Evolutionary conservation across 805 yeast genomes (phyloP), one percentile per base, ranked within the genome.

Genomic region (Nakazawaea ernobii): DNA sequence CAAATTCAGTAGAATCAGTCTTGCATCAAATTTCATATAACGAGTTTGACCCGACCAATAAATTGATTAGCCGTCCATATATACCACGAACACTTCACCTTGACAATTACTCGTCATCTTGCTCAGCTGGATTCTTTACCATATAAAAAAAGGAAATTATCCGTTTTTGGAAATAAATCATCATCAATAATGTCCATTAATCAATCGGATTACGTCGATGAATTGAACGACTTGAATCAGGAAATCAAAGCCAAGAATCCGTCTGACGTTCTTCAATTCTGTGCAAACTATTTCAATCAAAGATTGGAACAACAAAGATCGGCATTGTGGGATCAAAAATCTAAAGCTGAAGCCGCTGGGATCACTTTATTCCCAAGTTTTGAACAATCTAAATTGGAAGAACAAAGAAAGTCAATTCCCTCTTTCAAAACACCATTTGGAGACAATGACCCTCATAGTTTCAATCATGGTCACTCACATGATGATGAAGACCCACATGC

Each of bases 211-310:
- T 55, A 57, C 43, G 52, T 55, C 11, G 57, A 58, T 27, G 91
- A 83, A 63, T 71, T 85, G 61, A 75, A 75, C 55, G 79, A 73
- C 52, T 79, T 84, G 60, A 83, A 81, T 61, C 75, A 71, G 58
- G 85, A 81, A 58, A 61, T 79, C 45, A 67, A 68, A 41, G 61
- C 62, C 39, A 69, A 73, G 43, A 77, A 82, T 55, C 95, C 95
- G 1, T 59, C 69, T 11, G 92, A 86, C 58, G 68, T 86, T 10
- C 61, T 86, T 49, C 90, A 86, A 59, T 86, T 85, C 66, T 83
- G 91, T 57, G 84, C 86, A 48, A 77, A 81, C 63, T 84, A 82
- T 63, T 86, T 86, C 68, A 77, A 75, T 58, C 62, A 71, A 42
- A 77, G 82, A 50, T 67, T 86, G 50, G 82, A 80, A 54, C 73